Percentiles rank a stretch among this genome's conserved stretches.
These are phyloP conservation scores for Margaritispora aquatica DNA, from an alignment of 495 filamentous ascomycete species.

Conservation along the genomic window DNA sequence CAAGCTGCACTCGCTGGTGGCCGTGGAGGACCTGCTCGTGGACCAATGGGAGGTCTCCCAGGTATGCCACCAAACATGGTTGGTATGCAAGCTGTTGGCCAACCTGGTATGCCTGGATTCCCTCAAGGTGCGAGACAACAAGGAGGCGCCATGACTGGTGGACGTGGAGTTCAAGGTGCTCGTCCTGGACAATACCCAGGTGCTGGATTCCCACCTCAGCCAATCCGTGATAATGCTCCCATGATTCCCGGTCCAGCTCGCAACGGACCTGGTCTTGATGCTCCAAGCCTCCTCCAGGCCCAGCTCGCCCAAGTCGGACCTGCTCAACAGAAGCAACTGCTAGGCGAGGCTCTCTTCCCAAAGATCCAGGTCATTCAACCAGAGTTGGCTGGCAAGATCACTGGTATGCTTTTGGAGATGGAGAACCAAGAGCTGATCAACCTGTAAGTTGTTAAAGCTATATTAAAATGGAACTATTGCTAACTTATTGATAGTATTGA, in stretches of 20 bases:
- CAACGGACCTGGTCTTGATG: constrained; percentile 19
- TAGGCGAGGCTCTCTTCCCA: constrained; percentile 95
- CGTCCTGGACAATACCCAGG: constrained; percentile 36
- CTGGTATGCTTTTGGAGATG: constrained; percentile 99
- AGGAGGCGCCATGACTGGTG: constrained; percentile 34
- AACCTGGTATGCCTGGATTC: constrained; percentile 61
- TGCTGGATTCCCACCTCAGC: constrained; percentile 32
- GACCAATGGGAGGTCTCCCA: constrained; percentile 67
- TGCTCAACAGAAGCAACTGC: constrained; percentile 90
- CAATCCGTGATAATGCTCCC: constrained; percentile 31
- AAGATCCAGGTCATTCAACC: constrained; percentile 94
- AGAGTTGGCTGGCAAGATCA: constrained; percentile 97
- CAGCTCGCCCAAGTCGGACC: constrained; percentile 36
- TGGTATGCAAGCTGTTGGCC: constrained; percentile 32
- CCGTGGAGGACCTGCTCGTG: constrained; percentile 68
- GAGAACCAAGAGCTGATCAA: constrained; percentile 87
- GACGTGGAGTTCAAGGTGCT: constrained; percentile 32
- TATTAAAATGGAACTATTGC: constrained; percentile 5
- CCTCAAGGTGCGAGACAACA: constrained; percentile 41
- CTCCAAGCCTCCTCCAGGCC: constrained; percentile 38
- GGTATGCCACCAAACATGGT: constrained; percentile 59
- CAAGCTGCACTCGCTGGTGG: constrained; percentile 55
- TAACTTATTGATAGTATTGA: constrained; percentile 57
- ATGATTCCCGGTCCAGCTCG: constrained; percentile 28
- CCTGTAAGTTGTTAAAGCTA: constrained; percentile 66